phyloP scores from a whole-genome alignment of 371 early-diverging fungal species.

The Zychaea mexicana region DNA sequence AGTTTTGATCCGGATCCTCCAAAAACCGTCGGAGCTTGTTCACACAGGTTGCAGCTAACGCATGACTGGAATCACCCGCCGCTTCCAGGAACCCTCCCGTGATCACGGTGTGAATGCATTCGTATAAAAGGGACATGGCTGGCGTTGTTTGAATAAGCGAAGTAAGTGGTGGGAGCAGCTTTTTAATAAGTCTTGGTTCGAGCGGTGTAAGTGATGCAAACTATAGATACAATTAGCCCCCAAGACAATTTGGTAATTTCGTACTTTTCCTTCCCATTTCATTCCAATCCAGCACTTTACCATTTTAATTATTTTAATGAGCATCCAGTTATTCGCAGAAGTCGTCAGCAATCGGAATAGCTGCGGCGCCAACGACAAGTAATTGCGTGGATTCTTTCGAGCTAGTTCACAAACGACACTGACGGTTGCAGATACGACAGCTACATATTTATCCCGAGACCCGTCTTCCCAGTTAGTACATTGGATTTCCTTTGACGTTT shows the following conservation, averaged over 20 bases:
- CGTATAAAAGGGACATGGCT: slow-evolving; percentile 94
- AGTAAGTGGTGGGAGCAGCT: slow-evolving; percentile 83
- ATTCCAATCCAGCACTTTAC: slow-evolving; percentile 42
- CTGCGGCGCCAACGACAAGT: slow-evolving; percentile 92
- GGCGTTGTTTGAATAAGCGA: slow-evolving; percentile 85
- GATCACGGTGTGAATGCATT: slow-evolving; percentile 93
- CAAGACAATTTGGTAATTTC: neutral
- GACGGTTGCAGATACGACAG: slow-evolving; percentile 90
- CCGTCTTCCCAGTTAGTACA: too few relatives aligned
- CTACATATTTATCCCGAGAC: too few relatives aligned
- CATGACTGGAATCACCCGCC: slow-evolving; percentile 62
- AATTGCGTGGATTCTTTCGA: slow-evolving; percentile 86
- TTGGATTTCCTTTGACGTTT: neutral
- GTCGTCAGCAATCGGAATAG: slow-evolving; percentile 87
- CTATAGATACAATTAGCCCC: slow-evolving; percentile 31
- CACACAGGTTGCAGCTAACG: slow-evolving; percentile 84
- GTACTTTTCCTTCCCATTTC: neutral
- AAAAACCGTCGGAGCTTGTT: slow-evolving; percentile 85
- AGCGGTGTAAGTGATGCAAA: slow-evolving; percentile 91
- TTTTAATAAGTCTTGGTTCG: slow-evolving; percentile 92
- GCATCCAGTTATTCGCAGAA: slow-evolving; percentile 95
- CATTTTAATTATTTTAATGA: slow-evolving; percentile 96
- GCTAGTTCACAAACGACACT: slow-evolving; percentile 96
- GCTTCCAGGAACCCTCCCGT: slow-evolving; percentile 85
- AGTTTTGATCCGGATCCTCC: slow-evolving; percentile 90